Base-by-base conservation (phyloP, 177 flowering plant genomes). In the Vitis hybrid region DNA sequence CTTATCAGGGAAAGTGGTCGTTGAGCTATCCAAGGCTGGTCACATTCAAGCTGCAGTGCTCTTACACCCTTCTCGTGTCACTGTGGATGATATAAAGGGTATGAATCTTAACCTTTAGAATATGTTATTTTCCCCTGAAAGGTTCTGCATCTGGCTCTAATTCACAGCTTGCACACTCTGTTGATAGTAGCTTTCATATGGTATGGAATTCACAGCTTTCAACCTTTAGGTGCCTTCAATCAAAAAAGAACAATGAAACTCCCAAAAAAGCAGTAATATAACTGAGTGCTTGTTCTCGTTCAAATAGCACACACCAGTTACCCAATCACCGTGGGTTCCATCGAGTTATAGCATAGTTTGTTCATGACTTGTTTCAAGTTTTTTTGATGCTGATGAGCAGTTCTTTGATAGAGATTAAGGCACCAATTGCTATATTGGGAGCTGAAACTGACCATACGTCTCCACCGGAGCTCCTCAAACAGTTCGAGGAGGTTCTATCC, bases 71-170 rank as follows among this genome's bases (percentile, higher is more conserved):
- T 79, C 89, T 0, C 60, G 75, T 56, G 89, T 88, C 56, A 74
- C 82, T 52, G 74, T 80, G 15, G 89, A 87, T 60, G 90, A 86
- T 64, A 80, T 88, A 63, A 79, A 82, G 63, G 92, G 92, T 87
- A 78, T 34, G 78, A 8, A 49, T 57, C 52, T 21, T 21, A 21
- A 21, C 23, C 23, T 21, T 21, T 21, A 21, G 23, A 21, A 21
- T 21, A 21, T 21, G 26, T 23, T 23, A 26, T 23, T 23, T 23
- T 23, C 26, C 26, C 26, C 26, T 23, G 26, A 23, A 23, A 23
- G 26, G 26, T 23, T 23, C 26, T 23, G 26, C 26, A 23, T 23
- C 26, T 23, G 26, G 26, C 26, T 23, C 26, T 23, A 23, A 23
- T 23, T 23, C 26, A 23, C 26, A 23, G 26, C 26, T 23, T 23